Evolutionary conservation across 768 basidiomycete genomes (phyloP), one percentile per base, ranked within the genome.

Genomic region (Agrocybe chaxingu): DNA sequence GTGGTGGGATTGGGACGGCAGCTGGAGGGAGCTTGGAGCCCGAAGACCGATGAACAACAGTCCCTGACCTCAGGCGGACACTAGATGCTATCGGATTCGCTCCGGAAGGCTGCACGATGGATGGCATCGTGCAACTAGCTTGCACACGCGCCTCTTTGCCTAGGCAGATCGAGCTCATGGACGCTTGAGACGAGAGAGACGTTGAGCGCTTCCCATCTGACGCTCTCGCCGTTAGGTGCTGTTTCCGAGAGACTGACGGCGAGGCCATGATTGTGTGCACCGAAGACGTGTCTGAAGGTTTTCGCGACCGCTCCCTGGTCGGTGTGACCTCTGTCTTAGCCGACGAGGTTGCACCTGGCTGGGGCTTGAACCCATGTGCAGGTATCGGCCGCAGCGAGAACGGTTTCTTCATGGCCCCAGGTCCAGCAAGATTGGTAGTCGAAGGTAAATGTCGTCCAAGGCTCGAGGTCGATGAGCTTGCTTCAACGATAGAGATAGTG

Each of bases 281-380:
- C 4, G 79, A 80, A 29, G 77, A 77, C 1, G 77, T 76, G 56
- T 80, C 79, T 18, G 78, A 79, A 30, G 72, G 67, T 51, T 75
- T 78, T 45, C 79, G 70, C 32, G 60, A 13, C 36, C 61, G 24
- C 2, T 24, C 42, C 41, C 55, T 51, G 9, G 57, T 62, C n/a
- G 55, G 58, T 8, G 58, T 60, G 11, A 54, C 54, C 16, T 55
- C 54, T n/a, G 54, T 58, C 34, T 60, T 56, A 7, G 51, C 54
- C 29, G 38, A 48, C 12, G 50, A 37, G 10, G 37, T 32, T 24
- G 24, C 24, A 18, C 30, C 48, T 13, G 51, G 36, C 16, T 37
- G 57, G 30, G 51, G 34, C 68, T 67, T 51, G 48, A 60, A 56
- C 53, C 68, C 48, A 38, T 63, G 57, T 43, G 63, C 41, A 4